Conservation (phyloP, 2,329 filamentous ascomycete species). For the Fusarium sp. region DNA sequence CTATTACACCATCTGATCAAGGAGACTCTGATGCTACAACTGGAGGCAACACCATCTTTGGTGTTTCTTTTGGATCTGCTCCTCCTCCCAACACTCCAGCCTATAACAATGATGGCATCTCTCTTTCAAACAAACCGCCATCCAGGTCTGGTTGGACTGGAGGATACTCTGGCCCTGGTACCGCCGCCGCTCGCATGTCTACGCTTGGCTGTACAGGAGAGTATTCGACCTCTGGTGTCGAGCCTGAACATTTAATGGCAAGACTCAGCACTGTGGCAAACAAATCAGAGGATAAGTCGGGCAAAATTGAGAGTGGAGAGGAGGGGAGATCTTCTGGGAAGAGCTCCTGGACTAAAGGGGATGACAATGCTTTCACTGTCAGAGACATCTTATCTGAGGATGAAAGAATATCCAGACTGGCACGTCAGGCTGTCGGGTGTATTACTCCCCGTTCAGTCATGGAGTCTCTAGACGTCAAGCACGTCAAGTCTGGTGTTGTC, state of each 20-base stretch:
- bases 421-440: neutral
- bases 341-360: neutral
- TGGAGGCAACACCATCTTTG: neutral
- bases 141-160: neutral
- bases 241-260: neutral
- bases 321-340: rapidly evolving
- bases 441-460: neutral
- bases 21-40: neutral
- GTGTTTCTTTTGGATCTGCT: neutral
- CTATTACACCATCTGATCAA: neutral
- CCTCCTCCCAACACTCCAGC: neutral
- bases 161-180: neutral
- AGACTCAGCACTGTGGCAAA: neutral
- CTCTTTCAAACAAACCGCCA: too few species aligned
- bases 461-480: neutral
- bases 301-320: neutral
- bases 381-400: neutral
- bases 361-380: too few species aligned
- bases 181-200: neutral
- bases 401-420: neutral
- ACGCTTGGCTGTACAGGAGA: neutral
- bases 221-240: neutral
- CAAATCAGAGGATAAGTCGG: neutral
- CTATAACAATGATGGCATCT: neutral
- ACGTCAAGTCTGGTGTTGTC: neutral